Evolutionary conservation across 805 yeast species (phyloP), one percentile per base, ranked within the genome.

Genomic region (Kuraishia hungarica): DNA sequence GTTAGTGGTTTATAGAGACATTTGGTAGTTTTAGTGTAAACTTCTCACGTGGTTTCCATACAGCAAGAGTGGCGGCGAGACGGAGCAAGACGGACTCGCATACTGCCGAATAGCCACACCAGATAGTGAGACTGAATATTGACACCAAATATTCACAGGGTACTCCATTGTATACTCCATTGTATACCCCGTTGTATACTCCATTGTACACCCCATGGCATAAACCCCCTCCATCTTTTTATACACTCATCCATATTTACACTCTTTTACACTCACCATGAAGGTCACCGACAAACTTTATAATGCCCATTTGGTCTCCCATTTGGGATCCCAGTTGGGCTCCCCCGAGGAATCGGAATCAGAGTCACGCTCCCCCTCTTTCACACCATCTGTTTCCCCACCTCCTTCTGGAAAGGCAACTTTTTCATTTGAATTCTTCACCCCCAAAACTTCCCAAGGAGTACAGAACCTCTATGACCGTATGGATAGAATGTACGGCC

Each of bases 401-500:
- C 43, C 15, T 3, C 43, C 43, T 15, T 35, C 43, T 6, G 43
- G 43, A 35, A 35, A 17, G 68, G 77, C 96, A 1, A 89, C 98
- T 5, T 93, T 89, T 69, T 92, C 98, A 51, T 93, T 92, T 64
- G 99, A 94, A 77, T 94, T 89, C 73, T 94, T 94, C 70, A 97
- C 93, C 23, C 99, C 99, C 51, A 94, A 94, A 76, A 94, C 99
- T 0, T 78, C 93, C 22, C 97, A 94, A 70, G 99, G 99, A 67
- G 94, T 93, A 23, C 97, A 91, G 68, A 94, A 94, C 68, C 76
- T 94, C 57, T 93, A 92, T 73, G 98, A 94, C 69, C 80, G 99
- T 67, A 93, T 94, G 92, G 98, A 94, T 67, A 82, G 97, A 69
- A 94, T 94, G 99, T 90, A 89, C 70, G 89, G 88, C 60, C 76